Evolutionary conservation across 2,329 filamentous ascomycete genomes (phyloP).

Genomic region (Helotiales sp.): DNA sequence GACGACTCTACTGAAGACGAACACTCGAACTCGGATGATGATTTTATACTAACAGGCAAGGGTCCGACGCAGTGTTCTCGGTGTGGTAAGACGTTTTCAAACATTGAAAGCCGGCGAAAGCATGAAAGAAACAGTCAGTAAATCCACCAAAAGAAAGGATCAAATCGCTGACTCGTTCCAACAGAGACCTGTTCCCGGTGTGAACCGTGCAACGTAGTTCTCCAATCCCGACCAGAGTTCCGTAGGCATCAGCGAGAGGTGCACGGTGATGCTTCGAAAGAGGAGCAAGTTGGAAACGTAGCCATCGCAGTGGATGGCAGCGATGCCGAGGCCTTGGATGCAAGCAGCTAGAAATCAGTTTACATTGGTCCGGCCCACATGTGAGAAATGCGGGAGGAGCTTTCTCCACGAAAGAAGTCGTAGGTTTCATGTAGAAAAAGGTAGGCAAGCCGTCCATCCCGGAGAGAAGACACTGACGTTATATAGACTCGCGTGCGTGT

Average conservation of each 20-base stretch:
- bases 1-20: neutral
- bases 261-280: neutral
- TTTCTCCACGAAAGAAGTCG: neutral
- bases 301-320: too few species aligned
- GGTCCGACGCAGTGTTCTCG: neutral
- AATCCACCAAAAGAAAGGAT: too few species aligned
- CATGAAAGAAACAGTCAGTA: too few species aligned
- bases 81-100: too few species aligned
- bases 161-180: too few species aligned
- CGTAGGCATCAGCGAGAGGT: neutral
- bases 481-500: neutral
- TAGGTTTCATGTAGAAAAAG: neutral
- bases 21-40: neutral
- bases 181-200: too few species aligned
- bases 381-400: neutral
- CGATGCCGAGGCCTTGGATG: too few species aligned
- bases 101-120: too few species aligned
- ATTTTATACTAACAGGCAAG: neutral
- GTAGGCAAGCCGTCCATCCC: too few species aligned
- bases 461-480: neutral
- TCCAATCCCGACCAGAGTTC: neutral
- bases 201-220: neutral
- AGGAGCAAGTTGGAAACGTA: neutral
- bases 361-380: too few species aligned
- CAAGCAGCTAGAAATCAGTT: too few species aligned